Percentiles rank a stretch among this genome's conserved stretches.
phyloP scores from a whole-genome alignment of 108 stramenopile species.

The Stephanodiscus triporus region DNA sequence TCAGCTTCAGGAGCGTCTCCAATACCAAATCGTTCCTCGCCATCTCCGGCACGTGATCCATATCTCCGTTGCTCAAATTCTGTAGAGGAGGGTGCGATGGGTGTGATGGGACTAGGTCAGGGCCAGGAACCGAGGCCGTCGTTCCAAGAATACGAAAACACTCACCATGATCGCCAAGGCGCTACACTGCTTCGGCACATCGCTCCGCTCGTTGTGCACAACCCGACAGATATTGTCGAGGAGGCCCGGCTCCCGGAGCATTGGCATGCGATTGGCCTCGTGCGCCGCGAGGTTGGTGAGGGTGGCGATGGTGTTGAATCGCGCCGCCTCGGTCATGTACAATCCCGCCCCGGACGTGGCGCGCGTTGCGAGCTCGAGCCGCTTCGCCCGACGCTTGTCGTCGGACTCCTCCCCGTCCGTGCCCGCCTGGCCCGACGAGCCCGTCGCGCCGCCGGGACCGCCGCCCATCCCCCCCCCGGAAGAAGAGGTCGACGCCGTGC shows the following conservation, averaged over 20 bases:
- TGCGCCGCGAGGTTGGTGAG: constrained; percentile 59
- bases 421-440: not conserved
- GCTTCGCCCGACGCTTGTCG: constrained; percentile 7
- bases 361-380: constrained; percentile 30
- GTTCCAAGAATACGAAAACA: not conserved
- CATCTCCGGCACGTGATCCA: constrained; percentile 61
- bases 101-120: not conserved
- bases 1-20: constrained; percentile 53
- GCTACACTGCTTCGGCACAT: constrained; percentile 59
- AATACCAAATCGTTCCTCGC: constrained; percentile 54
- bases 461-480: too few relatives aligned
- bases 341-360: constrained; percentile 47
- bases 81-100: not conserved
- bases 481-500: constrained; percentile 7
- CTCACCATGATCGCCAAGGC: constrained; percentile 57
- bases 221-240: constrained; percentile 55
- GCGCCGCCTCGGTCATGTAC: constrained; percentile 61
- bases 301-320: constrained; percentile 60
- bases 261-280: constrained; percentile 55
- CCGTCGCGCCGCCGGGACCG: not conserved
- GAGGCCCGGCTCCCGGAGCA: constrained; percentile 40
- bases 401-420: not conserved
- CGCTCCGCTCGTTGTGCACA: constrained; percentile 53
- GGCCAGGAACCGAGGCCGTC: not conserved
- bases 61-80: constrained; percentile 59